phyloP scores from a whole-genome alignment of 768 basidiomycete species.

The Phlebiopsis gigantea region DNA sequence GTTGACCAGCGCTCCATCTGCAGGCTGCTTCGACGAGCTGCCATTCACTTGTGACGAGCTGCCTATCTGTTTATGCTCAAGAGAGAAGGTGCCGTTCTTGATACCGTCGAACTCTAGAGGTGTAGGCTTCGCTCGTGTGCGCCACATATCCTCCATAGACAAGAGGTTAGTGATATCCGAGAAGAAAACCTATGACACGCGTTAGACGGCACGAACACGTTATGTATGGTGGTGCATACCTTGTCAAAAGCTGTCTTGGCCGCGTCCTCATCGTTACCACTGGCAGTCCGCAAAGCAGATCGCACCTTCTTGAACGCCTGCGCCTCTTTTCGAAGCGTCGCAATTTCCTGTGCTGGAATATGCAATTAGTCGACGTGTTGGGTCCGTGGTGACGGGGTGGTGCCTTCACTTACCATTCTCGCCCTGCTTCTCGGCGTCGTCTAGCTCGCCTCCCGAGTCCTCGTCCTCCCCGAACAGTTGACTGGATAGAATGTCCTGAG shows the following conservation, averaged over 20 bases:
- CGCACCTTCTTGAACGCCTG: conserved; percentile 83
- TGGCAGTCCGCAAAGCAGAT: conserved; percentile 47
- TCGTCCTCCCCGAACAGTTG: conserved; percentile 95
- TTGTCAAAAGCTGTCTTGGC: conserved; percentile 80
- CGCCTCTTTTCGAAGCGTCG: conserved; percentile 83
- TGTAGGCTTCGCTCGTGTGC: conserved; percentile 76
- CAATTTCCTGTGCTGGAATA: conserved; percentile 79
- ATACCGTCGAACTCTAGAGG: conserved; percentile 83
- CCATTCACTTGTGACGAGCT: conserved; percentile 16
- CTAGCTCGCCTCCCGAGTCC: conserved; percentile 74
- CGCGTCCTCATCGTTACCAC: conserved; percentile 34
- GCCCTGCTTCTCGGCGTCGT: conserved; percentile 87
- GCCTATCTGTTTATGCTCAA: conserved; percentile 24
- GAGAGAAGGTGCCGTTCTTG: conserved; percentile 52
- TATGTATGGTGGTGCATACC: conserved; percentile 34
- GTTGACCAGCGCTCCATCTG: conserved; percentile 19
- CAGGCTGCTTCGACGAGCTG: conserved; percentile 15
- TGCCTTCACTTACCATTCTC: conserved; percentile 82
- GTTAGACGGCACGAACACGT: neutral
- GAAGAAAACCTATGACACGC: conserved; percentile 77
- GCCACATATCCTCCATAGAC: conserved; percentile 98
- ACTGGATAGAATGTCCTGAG: conserved; percentile 32
- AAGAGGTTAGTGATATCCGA: conserved; percentile 84
- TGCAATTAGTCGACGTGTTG: neutral
- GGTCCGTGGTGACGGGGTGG: neutral